These are phyloP conservation scores for Nepenthes alata DNA, from an alignment of 179 eudicot genomes.

Conservation along the genomic window DNA sequence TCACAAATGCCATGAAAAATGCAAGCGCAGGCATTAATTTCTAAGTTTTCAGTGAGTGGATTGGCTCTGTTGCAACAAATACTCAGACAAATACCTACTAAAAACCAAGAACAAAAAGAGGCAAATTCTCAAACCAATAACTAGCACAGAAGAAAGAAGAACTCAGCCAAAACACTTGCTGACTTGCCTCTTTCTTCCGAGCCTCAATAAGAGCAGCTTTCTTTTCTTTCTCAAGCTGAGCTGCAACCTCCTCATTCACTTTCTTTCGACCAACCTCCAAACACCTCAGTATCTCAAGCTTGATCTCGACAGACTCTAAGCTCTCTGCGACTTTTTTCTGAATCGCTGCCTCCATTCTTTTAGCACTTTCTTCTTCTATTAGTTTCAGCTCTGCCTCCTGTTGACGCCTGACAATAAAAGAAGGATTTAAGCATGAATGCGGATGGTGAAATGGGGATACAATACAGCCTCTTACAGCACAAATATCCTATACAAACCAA, in stretches of 20 bases:
- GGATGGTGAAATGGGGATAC: neutral
- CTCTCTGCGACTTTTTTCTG: conserved; percentile 57
- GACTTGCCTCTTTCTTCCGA: conserved; percentile 66
- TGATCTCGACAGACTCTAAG: conserved; percentile 62
- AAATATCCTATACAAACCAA: neutral
- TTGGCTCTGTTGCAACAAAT: no score
- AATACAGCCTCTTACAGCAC: neutral
- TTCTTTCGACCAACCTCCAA: conserved; percentile 67
- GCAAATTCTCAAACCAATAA: no score
- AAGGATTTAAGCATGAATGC: conserved; percentile 1
- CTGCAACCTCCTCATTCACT: conserved; percentile 58
- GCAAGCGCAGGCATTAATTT: no score
- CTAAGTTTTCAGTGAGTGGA: no score
- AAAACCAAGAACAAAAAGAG: no score
- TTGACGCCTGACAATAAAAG: conserved; percentile 45
- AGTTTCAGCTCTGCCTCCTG: conserved; percentile 61
- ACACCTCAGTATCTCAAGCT: conserved; percentile 44
- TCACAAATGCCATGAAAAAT: no score
- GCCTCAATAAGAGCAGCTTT: conserved; percentile 66
- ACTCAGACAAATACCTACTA: no score
- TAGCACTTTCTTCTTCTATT: conserved; percentile 81
- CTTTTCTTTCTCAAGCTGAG: conserved; percentile 62
- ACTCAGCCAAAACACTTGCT: no score
- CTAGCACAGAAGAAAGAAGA: no score
- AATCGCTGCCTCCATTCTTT: conserved; percentile 80